Evolutionary conservation across 1,139 yeast genomes (phyloP).

Genomic region (Yamadazyma blattariae): DNA sequence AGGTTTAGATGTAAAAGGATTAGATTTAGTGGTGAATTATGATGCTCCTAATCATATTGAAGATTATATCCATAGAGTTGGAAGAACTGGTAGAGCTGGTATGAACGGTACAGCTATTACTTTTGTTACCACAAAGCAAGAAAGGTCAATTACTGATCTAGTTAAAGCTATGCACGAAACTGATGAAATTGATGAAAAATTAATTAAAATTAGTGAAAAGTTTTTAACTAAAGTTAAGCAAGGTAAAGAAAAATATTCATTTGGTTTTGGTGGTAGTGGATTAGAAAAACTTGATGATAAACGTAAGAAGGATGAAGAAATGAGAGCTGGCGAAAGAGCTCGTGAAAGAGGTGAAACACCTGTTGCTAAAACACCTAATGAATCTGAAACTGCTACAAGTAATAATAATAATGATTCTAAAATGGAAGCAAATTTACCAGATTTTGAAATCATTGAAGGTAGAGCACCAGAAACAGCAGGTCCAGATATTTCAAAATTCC

Average conservation of each 20-base stretch:
- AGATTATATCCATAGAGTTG: slow-evolving; percentile 94
- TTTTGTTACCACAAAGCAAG: slow-evolving; percentile 64
- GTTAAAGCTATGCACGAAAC: slow-evolving; percentile 65
- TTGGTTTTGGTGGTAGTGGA: slow-evolving; percentile 95
- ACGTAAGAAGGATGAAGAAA: slow-evolving; percentile 54
- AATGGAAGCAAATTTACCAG: slow-evolving; percentile 25
- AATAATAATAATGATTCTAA: too few species aligned
- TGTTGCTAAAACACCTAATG: not conserved
- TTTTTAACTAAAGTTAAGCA: slow-evolving; percentile 63
- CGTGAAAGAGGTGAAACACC: slow-evolving; percentile 6
- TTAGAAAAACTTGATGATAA: slow-evolving; percentile 73
- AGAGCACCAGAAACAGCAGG: slow-evolving; percentile 57
- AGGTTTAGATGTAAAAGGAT: slow-evolving; percentile 86
- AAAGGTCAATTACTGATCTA: slow-evolving; percentile 66
- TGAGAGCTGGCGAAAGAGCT: not conserved
- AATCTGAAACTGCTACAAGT: not conserved
- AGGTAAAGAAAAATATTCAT: slow-evolving; percentile 66
- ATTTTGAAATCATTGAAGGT: slow-evolving; percentile 53
- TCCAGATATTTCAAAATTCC: slow-evolving; percentile 64
- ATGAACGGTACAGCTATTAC: slow-evolving; percentile 75
- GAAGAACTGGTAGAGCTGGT: slow-evolving; percentile 95
- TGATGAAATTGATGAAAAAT: slow-evolving; percentile 41
- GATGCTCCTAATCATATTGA: slow-evolving; percentile 93
- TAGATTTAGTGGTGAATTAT: slow-evolving; percentile 76
- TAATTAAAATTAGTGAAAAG: slow-evolving; percentile 50